phyloP scores from a whole-genome alignment of 2,329 filamentous ascomycete species.

The Ceratocystis eucalypticola region DNA sequence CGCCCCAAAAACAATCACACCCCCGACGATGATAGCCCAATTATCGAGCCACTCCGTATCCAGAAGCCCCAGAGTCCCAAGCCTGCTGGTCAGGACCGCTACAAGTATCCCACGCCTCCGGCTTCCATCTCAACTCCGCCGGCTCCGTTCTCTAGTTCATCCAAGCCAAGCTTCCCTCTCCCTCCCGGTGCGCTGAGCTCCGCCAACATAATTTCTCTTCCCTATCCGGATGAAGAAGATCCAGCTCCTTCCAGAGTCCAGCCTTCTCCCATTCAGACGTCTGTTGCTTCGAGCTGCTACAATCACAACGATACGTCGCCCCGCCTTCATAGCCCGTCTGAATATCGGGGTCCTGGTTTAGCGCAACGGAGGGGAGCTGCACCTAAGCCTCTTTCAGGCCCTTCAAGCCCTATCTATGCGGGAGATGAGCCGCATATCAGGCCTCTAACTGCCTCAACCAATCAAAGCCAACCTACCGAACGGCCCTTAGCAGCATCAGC shows the following conservation, averaged over 20 bases:
- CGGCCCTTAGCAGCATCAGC: slow-evolving; percentile 3
- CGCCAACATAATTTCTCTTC: slow-evolving; percentile 42
- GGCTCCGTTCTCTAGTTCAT: slow-evolving; percentile 28
- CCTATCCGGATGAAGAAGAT: slow-evolving; percentile 61
- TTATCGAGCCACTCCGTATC: slow-evolving; percentile 72
- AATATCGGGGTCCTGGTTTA: slow-evolving; percentile 50
- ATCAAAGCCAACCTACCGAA: slow-evolving; percentile 26
- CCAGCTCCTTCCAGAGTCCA: slow-evolving; percentile 26
- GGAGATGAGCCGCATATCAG: slow-evolving; percentile 70
- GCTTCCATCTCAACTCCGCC: slow-evolving; percentile 28
- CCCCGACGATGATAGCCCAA: slow-evolving; percentile 53
- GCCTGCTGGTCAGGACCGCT: slow-evolving; percentile 31
- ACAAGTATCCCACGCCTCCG: slow-evolving; percentile 39
- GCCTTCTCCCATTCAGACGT: slow-evolving; percentile 26
- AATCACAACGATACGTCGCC: slow-evolving; percentile 38
- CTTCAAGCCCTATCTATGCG: slow-evolving; percentile 61
- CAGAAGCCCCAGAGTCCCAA: slow-evolving; percentile 61
- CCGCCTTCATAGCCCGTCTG: slow-evolving; percentile 41
- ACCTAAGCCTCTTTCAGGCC: slow-evolving; percentile 71
- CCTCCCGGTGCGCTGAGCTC: slow-evolving; percentile 59
- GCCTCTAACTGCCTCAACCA: slow-evolving; percentile 35
- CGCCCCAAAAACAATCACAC: slow-evolving; percentile 30
- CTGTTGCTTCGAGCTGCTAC: slow-evolving; percentile 33
- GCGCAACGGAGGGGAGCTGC: slow-evolving; percentile 72
- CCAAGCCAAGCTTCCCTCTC: slow-evolving; percentile 48